These are phyloP conservation scores for Dalbergia cultrata DNA, from an alignment of 306 rosid species.

Conservation along the genomic window DNA sequence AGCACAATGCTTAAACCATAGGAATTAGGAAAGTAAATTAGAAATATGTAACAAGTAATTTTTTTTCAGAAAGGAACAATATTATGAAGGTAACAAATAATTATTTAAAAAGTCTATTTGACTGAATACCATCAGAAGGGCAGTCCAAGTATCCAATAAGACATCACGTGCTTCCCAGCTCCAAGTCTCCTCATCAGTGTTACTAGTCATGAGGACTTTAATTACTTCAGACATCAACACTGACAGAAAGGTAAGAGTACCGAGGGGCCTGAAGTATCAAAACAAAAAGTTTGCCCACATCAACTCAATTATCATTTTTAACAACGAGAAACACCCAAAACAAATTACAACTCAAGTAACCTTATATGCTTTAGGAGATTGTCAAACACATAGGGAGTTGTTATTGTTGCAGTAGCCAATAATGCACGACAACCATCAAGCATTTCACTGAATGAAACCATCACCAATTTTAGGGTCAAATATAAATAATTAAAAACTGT, in stretches of 20 bases:
- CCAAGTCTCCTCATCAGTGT: constrained; percentile 89
- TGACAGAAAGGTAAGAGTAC: constrained; percentile 79
- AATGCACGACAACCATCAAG: constrained; percentile 97
- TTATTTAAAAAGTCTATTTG: constrained; percentile 31
- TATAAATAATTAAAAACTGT: constrained; percentile 18
- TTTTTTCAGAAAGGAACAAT: neutral
- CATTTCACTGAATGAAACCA: constrained; percentile 81
- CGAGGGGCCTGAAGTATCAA: constrained; percentile 73
- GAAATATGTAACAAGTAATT: constrained; percentile 9
- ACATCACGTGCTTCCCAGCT: constrained; percentile 96
- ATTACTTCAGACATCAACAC: constrained; percentile 83
- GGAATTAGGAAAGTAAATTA: constrained; percentile 15
- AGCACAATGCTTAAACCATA: constrained; percentile 2
- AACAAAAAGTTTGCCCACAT: constrained; percentile 34
- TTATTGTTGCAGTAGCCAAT: constrained; percentile 79
- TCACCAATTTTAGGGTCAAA: constrained; percentile 45
- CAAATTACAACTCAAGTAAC: constrained; percentile 47
- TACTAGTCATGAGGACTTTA: constrained; percentile 71
- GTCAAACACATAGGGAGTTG: constrained; percentile 80
- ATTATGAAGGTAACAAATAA: constrained; percentile 31
- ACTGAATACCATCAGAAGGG: constrained; percentile 76
- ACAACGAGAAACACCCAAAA: constrained; percentile 25
- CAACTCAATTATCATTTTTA: constrained; percentile 39
- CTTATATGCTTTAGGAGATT: constrained; percentile 73
- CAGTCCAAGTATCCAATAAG: constrained; percentile 88